Evolutionary conservation across 2,329 filamentous ascomycete species (phyloP), one percentile per base, ranked within the genome.

Genomic region (Xylariaceae sp.): DNA sequence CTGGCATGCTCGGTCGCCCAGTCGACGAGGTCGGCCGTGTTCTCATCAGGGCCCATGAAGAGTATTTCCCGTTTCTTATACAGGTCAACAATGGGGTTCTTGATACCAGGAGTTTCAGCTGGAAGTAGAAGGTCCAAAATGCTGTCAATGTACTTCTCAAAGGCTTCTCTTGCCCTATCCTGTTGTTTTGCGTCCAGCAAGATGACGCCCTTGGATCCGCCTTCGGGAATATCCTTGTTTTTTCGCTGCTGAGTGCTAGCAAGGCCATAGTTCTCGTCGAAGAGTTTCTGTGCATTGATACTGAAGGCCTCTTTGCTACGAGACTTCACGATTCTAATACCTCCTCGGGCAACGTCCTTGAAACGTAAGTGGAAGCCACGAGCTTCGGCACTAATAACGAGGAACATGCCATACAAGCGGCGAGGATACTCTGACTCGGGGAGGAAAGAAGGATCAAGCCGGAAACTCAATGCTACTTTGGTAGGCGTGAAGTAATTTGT

Each of bases 101-200:
- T 98, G 78, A 98, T 98, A 54, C 93, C 93, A 10, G 93, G 93
- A 47, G 90, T 95, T 58, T 82, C 79, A 1, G 93, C 89, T 10
- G 88, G 89, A 37, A 98, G 77, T 29, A 98, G 81, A 53, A 98
- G 82, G 68, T 98, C 93, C 64, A 98, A 78, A 61, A 98, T 96
- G 65, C 89, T 95, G 73, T 98, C 93, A 61, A 98, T 98, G 72
- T 98, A 98, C 76, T 98, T 98, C 74, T 98, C 92, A 59, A 98
- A 98, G 2, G 93, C 92, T 52, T 95, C 90, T 38, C 79, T 80
- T 16, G 86, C 86, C 72, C 92, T 94, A 68, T 96, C 89, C 69
- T 98, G 93, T 69, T 96, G 90, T 65, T 91, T 85, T 52, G 88
- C 82, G 67, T 98, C 92, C 33, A 98, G 82, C 37, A 98, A 79